Base-by-base conservation (phyloP, 345 rosid species). In the Acer campestre region DNA sequence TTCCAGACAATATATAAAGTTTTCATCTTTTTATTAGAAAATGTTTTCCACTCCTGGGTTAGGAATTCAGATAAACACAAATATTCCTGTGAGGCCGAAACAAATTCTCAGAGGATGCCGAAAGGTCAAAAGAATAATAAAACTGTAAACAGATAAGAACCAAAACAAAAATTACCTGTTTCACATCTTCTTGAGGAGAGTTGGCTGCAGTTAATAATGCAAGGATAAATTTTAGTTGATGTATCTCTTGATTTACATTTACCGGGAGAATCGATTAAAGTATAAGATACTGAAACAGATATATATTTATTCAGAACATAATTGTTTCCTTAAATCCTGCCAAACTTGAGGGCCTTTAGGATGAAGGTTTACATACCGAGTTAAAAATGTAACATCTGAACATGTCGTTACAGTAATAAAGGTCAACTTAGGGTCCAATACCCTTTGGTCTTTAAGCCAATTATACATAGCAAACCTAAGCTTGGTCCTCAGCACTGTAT, bases 321-420 rank as follows among this genome's bases (percentile, higher is more conserved):
- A 62, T 71, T 81, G 65, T 72, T 81, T 83, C 91, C 83, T 91
- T 81, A 90, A 77, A 70, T 83, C 81, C 70, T 82, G 83, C 94
- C 94, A 95, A 70, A 89, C 81, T 78, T 80, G 83, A 67, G 76
- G 89, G 74, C 98, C 98, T 74, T 82, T 56, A 40, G 92, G 89
- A 83, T 95, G 92, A 76, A 17, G 86, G 67, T 49, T 69, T 74
- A 94, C 94, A 76, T 78, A 87, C 59, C 68, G 79, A 4, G 61
- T 66, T 18, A 84, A 13, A 73, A 91, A 90, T 27, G 11, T 17
- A n/a, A 80, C 77, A 31, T 89, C 92, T 0, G 92, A 42, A 72
- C 80, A 69, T 18, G 90, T 76, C 6, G 91, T 14, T 74, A 92
- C 18, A 46, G 96, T 87, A 71, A 90, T 82, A 80, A 89, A 58